Base-by-base conservation (phyloP, 2,329 filamentous ascomycete species). In the Microdochium paspali region DNA sequence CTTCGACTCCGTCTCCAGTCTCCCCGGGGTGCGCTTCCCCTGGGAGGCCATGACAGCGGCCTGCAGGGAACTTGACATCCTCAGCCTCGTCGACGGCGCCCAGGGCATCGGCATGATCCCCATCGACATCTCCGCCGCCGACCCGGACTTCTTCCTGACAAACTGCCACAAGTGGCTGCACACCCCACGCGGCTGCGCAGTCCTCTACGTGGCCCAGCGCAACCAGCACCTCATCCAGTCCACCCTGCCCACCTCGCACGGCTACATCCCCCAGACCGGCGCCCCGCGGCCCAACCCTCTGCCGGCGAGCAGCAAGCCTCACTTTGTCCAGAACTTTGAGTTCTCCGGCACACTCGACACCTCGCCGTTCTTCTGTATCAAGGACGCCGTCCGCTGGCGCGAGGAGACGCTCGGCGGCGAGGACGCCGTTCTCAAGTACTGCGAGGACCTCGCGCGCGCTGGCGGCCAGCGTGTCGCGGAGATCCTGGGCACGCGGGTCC, bases 161-260 rank as follows among this genome's bases (percentile, higher is more conserved):
- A 96, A 96, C 63, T 87, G 82, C 56, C 87, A 95, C 70, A 95
- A 95, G 70, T 97, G 91, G 91, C 79, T 96, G 7, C 83, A 80
- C 58, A 79, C 80, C 1, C 91, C 90, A 1, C 81, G 90, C 26
- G 85, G 84, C 15, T 90, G 85, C 60, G 89, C 89, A 2, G 70
- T 93, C 3, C 79, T 96, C 53, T 85, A 94, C 64, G 86, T 93
- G 1, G 86, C 90, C 0, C 50, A 72, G 18, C 76, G 84, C 21
- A 90, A 94, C 63, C 91, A 96, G 62, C 68, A 72, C 44, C 65
- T 94, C 40, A 80, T 96, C 39, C 77, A 81, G 13, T 82, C 82
- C 2, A 84, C 87, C 0, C 63, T 94, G 25, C 87, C 89, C 0
- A 95, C 89, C 0, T 89, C 84, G 32, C 87, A 90, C 62, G 86